A percentile compares a stretch with the other conserved stretches of the same genome.
These are phyloP conservation scores for Monilinia fructicola DNA, from an alignment of 2,329 filamentous ascomycete genomes.

Conservation along the genomic window DNA sequence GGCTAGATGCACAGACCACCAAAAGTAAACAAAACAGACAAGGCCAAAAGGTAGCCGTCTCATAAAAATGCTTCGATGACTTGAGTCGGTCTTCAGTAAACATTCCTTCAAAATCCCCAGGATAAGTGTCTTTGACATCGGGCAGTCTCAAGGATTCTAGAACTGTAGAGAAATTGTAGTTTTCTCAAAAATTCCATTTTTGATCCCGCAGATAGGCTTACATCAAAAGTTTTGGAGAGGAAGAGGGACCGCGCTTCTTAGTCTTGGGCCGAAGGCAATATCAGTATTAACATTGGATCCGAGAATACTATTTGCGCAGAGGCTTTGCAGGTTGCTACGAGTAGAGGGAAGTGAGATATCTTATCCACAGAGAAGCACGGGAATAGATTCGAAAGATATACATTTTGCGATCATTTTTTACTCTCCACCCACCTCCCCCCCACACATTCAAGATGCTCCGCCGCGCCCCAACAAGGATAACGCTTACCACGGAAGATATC, in stretches of 20 bases:
- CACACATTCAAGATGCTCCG: slow-evolving; percentile 56
- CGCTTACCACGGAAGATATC: slow-evolving; percentile 68
- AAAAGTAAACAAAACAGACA: background rate
- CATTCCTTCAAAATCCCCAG: background rate
- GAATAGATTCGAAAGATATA: background rate
- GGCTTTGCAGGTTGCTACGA: background rate
- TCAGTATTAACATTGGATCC: background rate
- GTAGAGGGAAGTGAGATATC: background rate
- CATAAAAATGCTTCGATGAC: background rate
- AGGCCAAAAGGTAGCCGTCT: slow-evolving; percentile 18
- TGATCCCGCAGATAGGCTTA: background rate
- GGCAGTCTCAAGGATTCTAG: background rate
- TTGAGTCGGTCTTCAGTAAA: background rate
- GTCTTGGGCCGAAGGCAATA: background rate
- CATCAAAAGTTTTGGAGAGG: background rate
- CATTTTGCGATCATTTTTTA: no score
- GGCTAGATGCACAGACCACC: background rate
- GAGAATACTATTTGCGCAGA: background rate
- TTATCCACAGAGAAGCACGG: background rate
- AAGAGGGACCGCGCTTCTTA: background rate
- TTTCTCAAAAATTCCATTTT: background rate
- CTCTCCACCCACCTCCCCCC: background rate
- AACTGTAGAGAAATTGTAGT: background rate
- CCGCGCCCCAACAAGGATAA: slow-evolving; percentile 65
- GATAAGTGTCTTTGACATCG: background rate